Percentiles rank a stretch among this genome's conserved stretches.
Evolutionary conservation across 2,329 filamentous ascomycete genomes (phyloP).

Genomic region (Fusarium albidum): DNA sequence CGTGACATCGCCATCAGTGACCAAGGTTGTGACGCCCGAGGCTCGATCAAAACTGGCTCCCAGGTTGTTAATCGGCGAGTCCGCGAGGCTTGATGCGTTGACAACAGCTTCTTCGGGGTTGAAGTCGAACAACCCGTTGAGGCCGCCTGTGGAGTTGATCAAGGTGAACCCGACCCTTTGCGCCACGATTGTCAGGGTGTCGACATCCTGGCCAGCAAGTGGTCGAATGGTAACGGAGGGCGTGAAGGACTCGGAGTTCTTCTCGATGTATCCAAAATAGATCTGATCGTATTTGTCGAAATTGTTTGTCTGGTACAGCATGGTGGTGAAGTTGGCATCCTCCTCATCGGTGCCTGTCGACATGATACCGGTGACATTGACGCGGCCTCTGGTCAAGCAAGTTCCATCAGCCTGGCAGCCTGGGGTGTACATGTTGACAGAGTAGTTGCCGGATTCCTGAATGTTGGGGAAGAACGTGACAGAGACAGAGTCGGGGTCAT

Average conservation of each 20-base stretch:
- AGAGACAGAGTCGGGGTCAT: conserved; percentile 66
- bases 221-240: conserved; percentile 83
- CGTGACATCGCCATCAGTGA: conserved; percentile 67
- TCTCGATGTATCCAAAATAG: conserved; percentile 85
- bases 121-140: conserved; percentile 93
- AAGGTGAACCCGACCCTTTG: conserved; percentile 83
- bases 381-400: conserved; percentile 78
- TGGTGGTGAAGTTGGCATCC: conserved; percentile 61
- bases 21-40: conserved; percentile 76
- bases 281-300: conserved; percentile 97
- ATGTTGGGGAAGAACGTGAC: conserved; percentile 87
- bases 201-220: conserved; percentile 66
- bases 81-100: conserved; percentile 68
- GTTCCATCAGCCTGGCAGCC: conserved; percentile 84
- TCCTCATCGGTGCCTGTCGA: conserved; percentile 55
- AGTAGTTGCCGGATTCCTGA: conserved; percentile 89
- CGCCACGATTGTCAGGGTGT: conserved; percentile 81
- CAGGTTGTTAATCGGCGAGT: conserved; percentile 79
- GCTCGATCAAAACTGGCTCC: conserved; percentile 72
- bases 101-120: conserved; percentile 66
- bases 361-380: conserved; percentile 82
- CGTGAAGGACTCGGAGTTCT: conserved; percentile 74
- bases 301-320: conserved; percentile 89
- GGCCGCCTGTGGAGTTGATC: conserved; percentile 75
- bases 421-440: conserved; percentile 89